Evolutionary conservation across 2,329 filamentous ascomycete genomes (phyloP), one percentile per base, ranked within the genome.

Genomic region (Berkeleyomyces basicola): DNA sequence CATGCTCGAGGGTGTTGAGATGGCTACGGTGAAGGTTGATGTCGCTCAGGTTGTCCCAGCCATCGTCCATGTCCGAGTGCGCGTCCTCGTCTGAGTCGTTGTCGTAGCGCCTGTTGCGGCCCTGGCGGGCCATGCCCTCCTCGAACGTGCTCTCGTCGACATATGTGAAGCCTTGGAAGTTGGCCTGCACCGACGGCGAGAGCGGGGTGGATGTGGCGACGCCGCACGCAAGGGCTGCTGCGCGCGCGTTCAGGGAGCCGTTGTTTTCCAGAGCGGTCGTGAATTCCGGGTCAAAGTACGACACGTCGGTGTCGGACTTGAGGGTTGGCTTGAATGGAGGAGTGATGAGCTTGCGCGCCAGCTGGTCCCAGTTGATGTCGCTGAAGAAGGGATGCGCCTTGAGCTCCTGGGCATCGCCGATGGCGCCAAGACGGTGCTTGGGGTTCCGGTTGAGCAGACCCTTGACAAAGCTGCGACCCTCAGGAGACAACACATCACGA

Each of bases 281-380:
- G 72, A 99, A 99, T 72, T 97, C 93, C 0, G 93, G 93, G 69
- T 99, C 93, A 70, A 99, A 99, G 75, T 99, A 97, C 53, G 91
- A 96, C 0, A 95, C 95, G 68, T 99, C 93, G 2, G 91, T 89
- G 72, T 96, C 90, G 11, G 88, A 93, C 79, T 95, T 95, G 71
- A 99, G 80, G 74, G 95, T 95, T 6, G 93, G 93, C 78, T 96
- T 97, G 79, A 99, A 99, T 0, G 93, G 93, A 6, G 93, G 93
- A 9, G 91, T 90, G 66, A 96, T 90, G 64, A 93, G 82, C 79
- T 97, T 97, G 79, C 88, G 91, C 60, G 84, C 79, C 44, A 99
- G 79, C 9, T 88, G 85, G 23, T 86, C 84, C 93, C 93, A 99
- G 74, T 97, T 88, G 62, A 97, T 85, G 70, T 99, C 93, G 37